phyloP scores from a whole-genome alignment of 352 stramenopile species.

The Globisporangium ultimum region DNA sequence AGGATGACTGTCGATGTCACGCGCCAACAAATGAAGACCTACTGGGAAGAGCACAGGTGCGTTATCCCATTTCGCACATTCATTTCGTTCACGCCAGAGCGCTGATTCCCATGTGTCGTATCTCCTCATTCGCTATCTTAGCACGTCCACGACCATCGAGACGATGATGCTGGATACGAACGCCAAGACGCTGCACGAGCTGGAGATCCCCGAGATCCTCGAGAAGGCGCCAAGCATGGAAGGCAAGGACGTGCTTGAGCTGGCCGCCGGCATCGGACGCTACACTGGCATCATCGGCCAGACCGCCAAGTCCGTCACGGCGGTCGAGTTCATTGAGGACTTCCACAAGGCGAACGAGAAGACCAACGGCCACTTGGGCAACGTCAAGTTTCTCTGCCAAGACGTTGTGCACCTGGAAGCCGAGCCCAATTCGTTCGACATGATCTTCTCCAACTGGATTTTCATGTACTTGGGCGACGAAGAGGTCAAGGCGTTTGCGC shows the following conservation, averaged over 20 bases:
- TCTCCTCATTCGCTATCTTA: neutral
- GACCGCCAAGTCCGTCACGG: slow-evolving; percentile 47
- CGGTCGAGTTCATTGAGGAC: slow-evolving; percentile 78
- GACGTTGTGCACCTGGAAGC: slow-evolving; percentile 65
- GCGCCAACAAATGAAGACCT: slow-evolving; percentile 73
- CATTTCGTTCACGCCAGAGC: neutral
- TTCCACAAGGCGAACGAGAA: slow-evolving; percentile 64
- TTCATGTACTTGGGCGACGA: slow-evolving; percentile 74
- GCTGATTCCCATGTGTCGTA: neutral
- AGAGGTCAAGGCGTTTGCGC: slow-evolving; percentile 47
- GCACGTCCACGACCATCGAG: slow-evolving; percentile 49
- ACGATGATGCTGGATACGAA: slow-evolving; percentile 87
- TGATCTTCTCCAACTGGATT: slow-evolving; percentile 77
- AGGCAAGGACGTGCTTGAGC: slow-evolving; percentile 62
- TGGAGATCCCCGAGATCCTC: slow-evolving; percentile 78
- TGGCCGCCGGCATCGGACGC: slow-evolving; percentile 61
- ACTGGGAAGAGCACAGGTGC: slow-evolving; percentile 73
- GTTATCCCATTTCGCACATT: neutral
- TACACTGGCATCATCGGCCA: slow-evolving; percentile 58
- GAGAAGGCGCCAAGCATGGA: slow-evolving; percentile 55
- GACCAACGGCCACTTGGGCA: slow-evolving; percentile 44
- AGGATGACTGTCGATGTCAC: slow-evolving; percentile 57
- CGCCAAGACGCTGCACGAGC: slow-evolving; percentile 64
- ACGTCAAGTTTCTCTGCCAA: slow-evolving; percentile 64
- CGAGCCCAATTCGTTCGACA: slow-evolving; percentile 52